Percentiles rank a stretch among this genome's conserved stretches.
Evolutionary conservation across 805 yeast species (phyloP).

Genomic region (Ogataea corticis): DNA sequence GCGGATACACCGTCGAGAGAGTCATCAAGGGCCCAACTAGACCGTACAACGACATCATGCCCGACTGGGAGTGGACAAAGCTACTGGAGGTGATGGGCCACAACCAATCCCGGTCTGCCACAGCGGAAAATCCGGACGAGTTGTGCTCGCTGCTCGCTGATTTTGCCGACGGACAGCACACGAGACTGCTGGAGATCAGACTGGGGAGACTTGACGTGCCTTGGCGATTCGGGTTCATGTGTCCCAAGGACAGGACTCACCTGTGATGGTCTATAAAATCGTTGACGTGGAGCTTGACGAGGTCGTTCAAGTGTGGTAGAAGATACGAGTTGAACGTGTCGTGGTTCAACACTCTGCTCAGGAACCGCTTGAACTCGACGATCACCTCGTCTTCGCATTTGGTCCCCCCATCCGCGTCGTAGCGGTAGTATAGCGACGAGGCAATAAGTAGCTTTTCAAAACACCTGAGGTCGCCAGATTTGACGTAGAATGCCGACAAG

Average conservation of each 20-base stretch:
- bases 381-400: conserved; percentile 26
- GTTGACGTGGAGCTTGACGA: conserved; percentile 32
- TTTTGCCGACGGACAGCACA: conserved; percentile 26
- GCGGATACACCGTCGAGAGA: conserved; percentile 90
- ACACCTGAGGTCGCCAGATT: conserved; percentile 10
- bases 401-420: conserved; percentile 8
- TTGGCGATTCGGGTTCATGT: conserved; percentile 53
- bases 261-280: conserved; percentile 35
- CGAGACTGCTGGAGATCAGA: conserved; percentile 57
- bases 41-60: conserved; percentile 78
- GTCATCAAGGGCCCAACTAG: conserved; percentile 76
- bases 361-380: conserved; percentile 31
- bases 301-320: conserved; percentile 30
- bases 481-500: conserved; percentile 9
- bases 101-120: conserved; percentile 28
- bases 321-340: conserved; percentile 25
- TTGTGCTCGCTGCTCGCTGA: conserved; percentile 38
- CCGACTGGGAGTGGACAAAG: conserved; percentile 78
- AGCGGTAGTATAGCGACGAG: conserved; percentile 18
- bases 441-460: conserved; percentile 21
- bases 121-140: conserved; percentile 41
- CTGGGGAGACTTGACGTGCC: conserved; percentile 65
- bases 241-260: conserved; percentile 15
- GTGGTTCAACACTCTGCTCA: conserved; percentile 30
- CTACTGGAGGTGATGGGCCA: conserved; percentile 68